Evolutionary conservation across 1,284 basidiomycete species (phyloP).

Genomic region (Tilletia caries): DNA sequence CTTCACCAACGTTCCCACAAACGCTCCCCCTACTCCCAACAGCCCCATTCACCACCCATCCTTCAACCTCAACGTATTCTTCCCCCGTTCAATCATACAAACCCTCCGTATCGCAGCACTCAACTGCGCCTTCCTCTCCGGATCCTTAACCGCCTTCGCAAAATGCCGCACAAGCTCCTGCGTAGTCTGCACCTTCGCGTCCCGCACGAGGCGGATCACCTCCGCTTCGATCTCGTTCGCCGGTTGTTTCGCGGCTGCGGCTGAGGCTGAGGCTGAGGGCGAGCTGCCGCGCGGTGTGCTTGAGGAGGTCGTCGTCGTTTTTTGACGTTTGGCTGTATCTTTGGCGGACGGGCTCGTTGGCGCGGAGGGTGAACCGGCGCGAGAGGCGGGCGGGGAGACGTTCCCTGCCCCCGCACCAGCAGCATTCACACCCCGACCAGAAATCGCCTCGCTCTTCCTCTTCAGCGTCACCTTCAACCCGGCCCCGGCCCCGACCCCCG

Average conservation of each 20-base stretch:
- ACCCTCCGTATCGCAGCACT: background rate
- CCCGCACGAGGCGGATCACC: constrained; percentile 38
- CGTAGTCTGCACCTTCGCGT: constrained; percentile 36
- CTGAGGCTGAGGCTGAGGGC: background rate
- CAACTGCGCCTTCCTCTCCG: constrained; percentile 35
- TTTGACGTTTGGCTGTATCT: background rate
- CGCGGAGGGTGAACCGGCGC: constrained; percentile 31
- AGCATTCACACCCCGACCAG: constrained; percentile 13
- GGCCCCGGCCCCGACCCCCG: background rate
- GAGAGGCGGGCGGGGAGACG: constrained; percentile 29
- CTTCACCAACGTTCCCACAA: no score
- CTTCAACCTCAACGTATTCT: background rate
- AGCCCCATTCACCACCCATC: background rate
- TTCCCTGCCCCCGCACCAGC: constrained; percentile 1
- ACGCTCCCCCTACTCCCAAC: no score
- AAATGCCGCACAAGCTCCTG: constrained; percentile 45
- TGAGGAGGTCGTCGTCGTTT: background rate
- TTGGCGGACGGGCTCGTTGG: background rate
- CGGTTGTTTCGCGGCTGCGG: background rate
- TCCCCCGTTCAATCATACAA: constrained; percentile 1
- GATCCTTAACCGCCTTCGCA: constrained; percentile 41
- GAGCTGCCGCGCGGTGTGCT: background rate
- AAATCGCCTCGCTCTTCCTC: constrained; percentile 11
- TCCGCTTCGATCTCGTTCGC: constrained; percentile 32
- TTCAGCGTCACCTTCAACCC: constrained; percentile 6